Evolutionary conservation across 116 monocot species (phyloP).

Genomic region (Iris pallida): DNA sequence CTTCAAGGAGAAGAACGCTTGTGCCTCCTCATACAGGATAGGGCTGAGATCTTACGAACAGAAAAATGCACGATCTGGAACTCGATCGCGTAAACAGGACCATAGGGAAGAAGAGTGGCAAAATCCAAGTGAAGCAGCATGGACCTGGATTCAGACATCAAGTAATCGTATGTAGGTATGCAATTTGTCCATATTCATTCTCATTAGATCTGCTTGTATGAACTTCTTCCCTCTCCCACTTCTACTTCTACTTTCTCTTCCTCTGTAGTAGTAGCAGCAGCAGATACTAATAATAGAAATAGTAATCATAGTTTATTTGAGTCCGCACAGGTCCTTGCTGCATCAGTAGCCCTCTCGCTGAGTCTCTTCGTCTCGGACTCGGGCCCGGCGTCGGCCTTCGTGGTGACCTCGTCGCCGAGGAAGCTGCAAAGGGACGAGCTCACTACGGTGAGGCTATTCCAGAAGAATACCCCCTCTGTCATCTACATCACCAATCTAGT

Average conservation of each 20-base stretch:
- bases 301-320: not conserved
- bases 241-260: not conserved
- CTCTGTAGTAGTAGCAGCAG: not conserved
- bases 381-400: conserved; percentile 55
- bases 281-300: not conserved
- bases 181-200: too few species aligned
- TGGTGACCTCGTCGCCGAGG: conserved; percentile 37
- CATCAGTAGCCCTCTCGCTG: conserved; percentile 57
- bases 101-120: too few species aligned
- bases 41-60: too few species aligned
- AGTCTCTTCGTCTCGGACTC: conserved; percentile 39
- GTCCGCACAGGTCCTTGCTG: conserved; percentile 32
- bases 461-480: conserved; percentile 87
- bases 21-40: too few species aligned
- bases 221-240: not conserved
- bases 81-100: too few species aligned
- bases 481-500: conserved; percentile 96
- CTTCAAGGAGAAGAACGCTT: too few species aligned
- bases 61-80: too few species aligned
- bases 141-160: too few species aligned
- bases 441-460: conserved; percentile 80
- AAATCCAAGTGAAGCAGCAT: too few species aligned
- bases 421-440: conserved; percentile 87
- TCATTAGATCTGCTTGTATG: not conserved
- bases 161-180: too few species aligned